Conservation (phyloP, 306 rosid genomes). For the Macrotyloma uniflorum region DNA sequence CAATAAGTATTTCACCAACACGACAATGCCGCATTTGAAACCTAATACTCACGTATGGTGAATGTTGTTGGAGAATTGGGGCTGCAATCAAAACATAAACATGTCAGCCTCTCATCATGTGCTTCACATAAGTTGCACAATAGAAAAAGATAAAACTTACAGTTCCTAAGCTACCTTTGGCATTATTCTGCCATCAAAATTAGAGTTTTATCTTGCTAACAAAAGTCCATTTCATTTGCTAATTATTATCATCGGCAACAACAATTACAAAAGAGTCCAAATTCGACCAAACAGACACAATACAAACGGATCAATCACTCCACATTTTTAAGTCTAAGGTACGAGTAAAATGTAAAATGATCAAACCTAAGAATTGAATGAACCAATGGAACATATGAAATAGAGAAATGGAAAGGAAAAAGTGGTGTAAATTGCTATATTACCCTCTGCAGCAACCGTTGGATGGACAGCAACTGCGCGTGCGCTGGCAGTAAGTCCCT, state of each 20-base stretch:
- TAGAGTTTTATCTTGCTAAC: not conserved
- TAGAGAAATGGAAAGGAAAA: not conserved
- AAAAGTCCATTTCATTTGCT: not conserved
- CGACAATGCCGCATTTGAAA: not conserved
- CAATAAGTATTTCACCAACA: not conserved
- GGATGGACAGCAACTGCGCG: conserved; percentile 64
- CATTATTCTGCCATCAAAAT: not conserved
- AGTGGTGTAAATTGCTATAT: not conserved
- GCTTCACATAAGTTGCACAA: not conserved
- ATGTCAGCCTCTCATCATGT: conserved; percentile 15
- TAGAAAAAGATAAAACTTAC: not conserved
- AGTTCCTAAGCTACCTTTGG: not conserved
- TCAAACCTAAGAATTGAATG: not conserved
- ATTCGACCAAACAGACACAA: not conserved
- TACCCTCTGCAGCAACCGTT: conserved; percentile 93
- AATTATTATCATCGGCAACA: not conserved
- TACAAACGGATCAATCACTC: not conserved
- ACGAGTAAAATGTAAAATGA: not conserved
- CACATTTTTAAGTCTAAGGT: not conserved
- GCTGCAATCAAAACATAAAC: conserved; percentile 47
- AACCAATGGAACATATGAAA: not conserved
- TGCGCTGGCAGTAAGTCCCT: conserved; percentile 59
- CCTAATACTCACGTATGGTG: conserved; percentile 90
- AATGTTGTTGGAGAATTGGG: conserved; percentile 63
- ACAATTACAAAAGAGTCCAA: not conserved